Percentiles rank a stretch among this genome's conserved stretches.
Evolutionary conservation across 306 rosid genomes (phyloP).

Genomic region (Trifolium subterraneum): DNA sequence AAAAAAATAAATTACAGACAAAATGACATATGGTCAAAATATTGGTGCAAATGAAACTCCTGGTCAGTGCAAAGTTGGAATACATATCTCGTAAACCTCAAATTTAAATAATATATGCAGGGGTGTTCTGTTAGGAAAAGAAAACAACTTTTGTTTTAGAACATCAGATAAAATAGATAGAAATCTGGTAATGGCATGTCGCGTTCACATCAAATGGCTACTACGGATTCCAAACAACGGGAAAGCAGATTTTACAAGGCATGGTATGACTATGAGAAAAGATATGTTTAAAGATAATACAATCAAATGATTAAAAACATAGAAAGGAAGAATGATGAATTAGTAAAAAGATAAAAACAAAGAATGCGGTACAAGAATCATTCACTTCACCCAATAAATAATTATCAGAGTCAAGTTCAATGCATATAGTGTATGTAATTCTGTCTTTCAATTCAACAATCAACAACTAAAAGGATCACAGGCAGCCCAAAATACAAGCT

Average conservation of each 20-base stretch:
- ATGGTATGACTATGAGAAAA: not conserved
- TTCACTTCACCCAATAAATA: constrained; percentile 1
- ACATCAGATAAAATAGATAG: not conserved
- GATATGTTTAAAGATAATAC: not conserved
- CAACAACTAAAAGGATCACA: not conserved
- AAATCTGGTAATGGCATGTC: not conserved
- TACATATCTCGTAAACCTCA: constrained; percentile 5
- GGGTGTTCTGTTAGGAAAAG: not conserved
- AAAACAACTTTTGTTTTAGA: not conserved
- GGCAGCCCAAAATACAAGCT: not conserved
- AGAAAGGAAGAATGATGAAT: not conserved
- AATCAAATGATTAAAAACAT: not conserved
- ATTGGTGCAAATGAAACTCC: constrained; percentile 9
- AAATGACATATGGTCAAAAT: not conserved
- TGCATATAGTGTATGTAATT: not conserved
- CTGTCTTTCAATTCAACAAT: not conserved
- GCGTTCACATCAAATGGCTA: not conserved
- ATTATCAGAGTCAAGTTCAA: not conserved
- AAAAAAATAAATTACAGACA: not conserved
- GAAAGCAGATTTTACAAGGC: not conserved
- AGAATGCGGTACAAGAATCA: not conserved
- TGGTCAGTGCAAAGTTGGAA: constrained; percentile 8
- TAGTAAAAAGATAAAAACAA: not conserved
- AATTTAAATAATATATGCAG: not conserved
- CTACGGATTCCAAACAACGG: not conserved